Base-by-base conservation (phyloP, 2,329 filamentous ascomycete species). In the Pseudocercospora macadamiae region DNA sequence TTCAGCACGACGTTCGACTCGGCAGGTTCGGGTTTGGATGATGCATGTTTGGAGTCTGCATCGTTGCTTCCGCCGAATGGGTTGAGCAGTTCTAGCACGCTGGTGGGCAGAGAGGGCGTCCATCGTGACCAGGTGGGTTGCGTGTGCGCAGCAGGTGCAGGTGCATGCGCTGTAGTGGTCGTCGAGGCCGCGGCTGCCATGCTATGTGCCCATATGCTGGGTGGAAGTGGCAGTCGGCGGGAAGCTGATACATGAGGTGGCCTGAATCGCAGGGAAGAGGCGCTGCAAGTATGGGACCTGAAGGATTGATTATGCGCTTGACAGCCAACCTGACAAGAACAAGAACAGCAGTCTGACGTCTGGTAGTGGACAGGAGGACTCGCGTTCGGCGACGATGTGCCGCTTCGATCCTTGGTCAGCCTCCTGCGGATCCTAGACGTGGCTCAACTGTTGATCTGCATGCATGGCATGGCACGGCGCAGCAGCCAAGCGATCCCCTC, bases 41-140 rank as follows among this genome's bases (percentile, higher is more conserved):
- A 34, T 28, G 54, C 30, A 23, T 54, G 44, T 26, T 49, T 21
- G 3, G 39, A 19, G 14, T 56, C 52, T 36, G 39, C 36, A 47
- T 52, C 26, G 16, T 59, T 61, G 37, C 62, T 56, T 9, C 62
- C 67, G 47, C 26, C 26, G 49, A 73, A 73, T 1, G 70, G 68
- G 51, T 71, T 72, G 10, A 73, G 59, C 51, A 65, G 56, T 34
- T 57, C 64, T 32, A 72, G 59, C 37, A 68, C 57, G 59, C 64
- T 69, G 25, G 64, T 63, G 7, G 71, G 68, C 10, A 72, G 55
- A 9, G 59, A 67, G 5, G 69, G 67, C 25, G 67, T 65, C 71
- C 70, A 72, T 56, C 70, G 64, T 42, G 66, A 55, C 25, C 63
- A 59, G 14, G 55, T 59, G 39, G 61, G 55, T 44, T 53, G 63